Evolutionary conservation across 2,329 filamentous ascomycete genomes (phyloP).

Genomic region (Dothistroma septosporum): DNA sequence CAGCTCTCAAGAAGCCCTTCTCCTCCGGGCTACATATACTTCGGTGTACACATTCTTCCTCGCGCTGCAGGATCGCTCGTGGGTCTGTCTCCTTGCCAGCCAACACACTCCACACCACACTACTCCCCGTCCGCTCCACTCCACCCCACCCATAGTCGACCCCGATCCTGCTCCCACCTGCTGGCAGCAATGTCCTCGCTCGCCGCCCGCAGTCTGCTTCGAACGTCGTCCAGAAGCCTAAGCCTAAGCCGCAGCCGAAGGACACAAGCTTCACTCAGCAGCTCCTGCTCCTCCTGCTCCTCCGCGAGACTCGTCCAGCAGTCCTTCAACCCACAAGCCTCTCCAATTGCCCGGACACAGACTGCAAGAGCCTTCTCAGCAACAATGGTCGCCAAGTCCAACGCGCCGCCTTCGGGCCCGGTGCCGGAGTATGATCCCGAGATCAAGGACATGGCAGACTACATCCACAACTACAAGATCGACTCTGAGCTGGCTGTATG

Average conservation of each 20-base stretch:
- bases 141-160: neutral
- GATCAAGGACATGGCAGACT: slow-evolving; percentile 90
- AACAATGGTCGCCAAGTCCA: slow-evolving; percentile 31
- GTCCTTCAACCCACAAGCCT: slow-evolving; percentile 13
- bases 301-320: slow-evolving; percentile 24
- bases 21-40: no score
- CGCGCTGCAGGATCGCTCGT: neutral
- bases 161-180: neutral
- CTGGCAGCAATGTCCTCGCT: slow-evolving; percentile 32
- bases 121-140: no score
- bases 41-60: neutral
- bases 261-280: slow-evolving; percentile 29
- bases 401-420: slow-evolving; percentile 29
- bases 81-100: neutral
- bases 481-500: slow-evolving; percentile 89
- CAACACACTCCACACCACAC: neutral
- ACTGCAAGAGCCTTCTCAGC: slow-evolving; percentile 30
- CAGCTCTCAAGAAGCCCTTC: neutral
- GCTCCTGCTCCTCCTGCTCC: slow-evolving; percentile 3
- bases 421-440: slow-evolving; percentile 69
- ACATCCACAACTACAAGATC: slow-evolving; percentile 88
- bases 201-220: slow-evolving; percentile 38
- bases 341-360: slow-evolving; percentile 18
- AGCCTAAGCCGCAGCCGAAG: slow-evolving; percentile 28
- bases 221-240: slow-evolving; percentile 30